phyloP scores from a whole-genome alignment of 129 eudicot species.

The Mikania micrantha region DNA sequence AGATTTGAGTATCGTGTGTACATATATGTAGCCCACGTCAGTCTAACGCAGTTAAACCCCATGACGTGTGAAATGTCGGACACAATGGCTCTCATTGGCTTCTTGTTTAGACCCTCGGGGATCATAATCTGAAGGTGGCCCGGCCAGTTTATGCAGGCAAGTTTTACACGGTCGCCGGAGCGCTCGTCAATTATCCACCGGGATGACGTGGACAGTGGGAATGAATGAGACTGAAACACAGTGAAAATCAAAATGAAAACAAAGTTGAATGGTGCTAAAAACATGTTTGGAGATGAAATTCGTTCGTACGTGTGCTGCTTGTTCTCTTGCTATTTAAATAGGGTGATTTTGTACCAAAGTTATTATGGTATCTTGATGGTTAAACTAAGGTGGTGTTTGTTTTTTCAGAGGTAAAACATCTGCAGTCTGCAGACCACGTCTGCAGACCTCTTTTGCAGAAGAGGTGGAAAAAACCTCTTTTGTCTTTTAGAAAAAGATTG shows the following conservation, averaged over 20 bases:
- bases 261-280: background rate
- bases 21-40: conserved; percentile 75
- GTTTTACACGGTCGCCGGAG: conserved; percentile 49
- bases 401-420: too few relatives aligned
- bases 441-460: too few relatives aligned
- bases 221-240: conserved; percentile 22
- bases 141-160: conserved; percentile 64
- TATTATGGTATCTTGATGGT: too few relatives aligned
- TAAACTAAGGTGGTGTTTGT: too few relatives aligned
- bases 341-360: too few relatives aligned
- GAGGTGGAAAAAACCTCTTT: too few relatives aligned
- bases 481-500: too few relatives aligned
- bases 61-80: conserved; percentile 15
- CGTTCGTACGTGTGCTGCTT: background rate
- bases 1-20: conserved; percentile 42
- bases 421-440: too few relatives aligned
- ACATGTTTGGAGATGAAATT: conserved; percentile 2
- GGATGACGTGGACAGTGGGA: conserved; percentile 53
- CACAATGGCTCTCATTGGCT: conserved; percentile 42
- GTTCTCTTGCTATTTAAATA: too few relatives aligned
- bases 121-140: conserved; percentile 67
- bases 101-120: conserved; percentile 65
- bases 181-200: conserved; percentile 57
- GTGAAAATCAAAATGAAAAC: conserved; percentile 18
- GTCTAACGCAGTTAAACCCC: conserved; percentile 69